Base-by-base conservation (phyloP, 495 filamentous ascomycete genomes). In the Penicillium taxi region DNA sequence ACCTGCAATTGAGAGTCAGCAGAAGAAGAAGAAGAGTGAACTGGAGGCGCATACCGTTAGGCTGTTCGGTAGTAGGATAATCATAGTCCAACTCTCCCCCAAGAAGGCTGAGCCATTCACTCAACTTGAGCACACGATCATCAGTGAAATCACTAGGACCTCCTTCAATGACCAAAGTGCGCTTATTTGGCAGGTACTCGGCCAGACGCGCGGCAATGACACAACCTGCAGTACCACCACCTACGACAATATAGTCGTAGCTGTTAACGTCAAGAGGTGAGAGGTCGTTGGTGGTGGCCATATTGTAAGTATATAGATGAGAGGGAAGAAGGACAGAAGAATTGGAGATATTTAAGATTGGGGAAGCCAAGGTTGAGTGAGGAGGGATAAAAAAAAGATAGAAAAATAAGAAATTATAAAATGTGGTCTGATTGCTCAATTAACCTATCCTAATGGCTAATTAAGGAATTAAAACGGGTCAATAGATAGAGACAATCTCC, bases 171-270 rank as follows among this genome's bases (percentile, higher is more conserved):
- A 82, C 57, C 20, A 84, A 65, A 35, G 78, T 69, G 9, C 63
- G 71, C 57, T 78, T 80, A 55, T 81, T 66, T 16, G 80, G 78
- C 24, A 83, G 55, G 47, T 82, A 82, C 47, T 80, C 65, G 1
- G 72, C 75, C 64, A 84, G 65, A 14, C 80, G 73, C 15, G 77
- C 73, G 30, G 84, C 87, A 53, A 95, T 80, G 26, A 89, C 84
- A 58, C 87, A 84, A 37, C 87, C 87, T 5, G 87, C 86, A 20
- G 87, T 93, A 49, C 87, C 87, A 32, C 85, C 87, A 41, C 84
- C 86, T 9, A 93, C 76, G 49, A 94, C 81, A 40, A 94, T 68
- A 56, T 87, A 91, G 66, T 94, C 86, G 63, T 79, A 94, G 68
- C 66, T 70, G 64, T 78, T 70, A 33, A 72, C 70, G 43, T 78